Base-by-base conservation (phyloP, 2,329 filamentous ascomycete genomes). In the Pestalotiopsis sp. region DNA sequence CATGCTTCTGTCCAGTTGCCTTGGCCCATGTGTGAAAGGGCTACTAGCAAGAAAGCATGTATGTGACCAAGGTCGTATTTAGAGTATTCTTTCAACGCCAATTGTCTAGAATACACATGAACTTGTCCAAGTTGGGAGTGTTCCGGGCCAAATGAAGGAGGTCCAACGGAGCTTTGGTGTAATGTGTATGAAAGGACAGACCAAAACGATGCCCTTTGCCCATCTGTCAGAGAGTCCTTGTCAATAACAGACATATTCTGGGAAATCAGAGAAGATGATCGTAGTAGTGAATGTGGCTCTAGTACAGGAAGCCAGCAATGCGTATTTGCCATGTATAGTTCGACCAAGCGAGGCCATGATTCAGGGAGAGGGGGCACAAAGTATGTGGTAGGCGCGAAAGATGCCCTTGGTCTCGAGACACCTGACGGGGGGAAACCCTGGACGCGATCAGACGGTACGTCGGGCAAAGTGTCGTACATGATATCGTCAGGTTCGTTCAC, bases 291-390 rank as follows among this genome's bases (percentile, higher is more conserved):
- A 5, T 65, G 62, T 31, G 38, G 38, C 23, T 20, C 31, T 52
- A 65, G 20, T 25, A 65, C n/a, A 5, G 62, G 62, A 31, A 65
- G 25, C 62, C 62, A 65, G n/a, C 41, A 65, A n/a, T 65, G 62
- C 13, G 41, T 41, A 27, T 41, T 65, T 23, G 38, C 20, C n/a
- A 41, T 41, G 41, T 65, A 65, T 25, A 65, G n/a, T 13, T 65
- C 62, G 25, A 65, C 23, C 20, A 65, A n/a, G 1, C 41, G 11
- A 1, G 20, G 62, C 62, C 62, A 65, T 12, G 27, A 12, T 41
- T 31, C 20, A 1, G 61, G 61, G 14, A 63, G 36, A 25, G 12
- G 25, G n/a, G 25, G 23, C 25, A 27, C 57, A 27, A 13, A n/a
- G 23, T 4, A 5, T 5, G 57, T 13, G 25, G 14, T 31, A 13